phyloP scores from a whole-genome alignment of 2,329 filamentous ascomycete genomes.

The Exutisphaerella laricina region DNA sequence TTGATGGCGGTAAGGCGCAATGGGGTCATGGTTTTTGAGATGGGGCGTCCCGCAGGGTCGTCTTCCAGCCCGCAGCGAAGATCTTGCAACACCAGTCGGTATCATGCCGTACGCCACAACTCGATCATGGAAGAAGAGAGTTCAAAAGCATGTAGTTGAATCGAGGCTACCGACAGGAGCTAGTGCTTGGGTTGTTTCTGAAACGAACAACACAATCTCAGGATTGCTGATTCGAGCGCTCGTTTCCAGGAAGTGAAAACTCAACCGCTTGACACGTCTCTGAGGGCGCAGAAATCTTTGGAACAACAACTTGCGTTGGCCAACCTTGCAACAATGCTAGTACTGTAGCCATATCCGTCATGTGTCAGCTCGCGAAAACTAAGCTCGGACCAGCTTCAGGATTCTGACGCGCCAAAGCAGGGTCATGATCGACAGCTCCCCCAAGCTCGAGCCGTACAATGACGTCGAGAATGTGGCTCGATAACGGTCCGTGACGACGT shows the following conservation, averaged over 20 bases:
- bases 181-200: background rate
- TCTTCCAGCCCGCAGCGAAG: too few species aligned
- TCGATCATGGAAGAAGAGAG: background rate
- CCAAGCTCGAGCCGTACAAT: background rate
- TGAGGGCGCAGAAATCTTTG: too few species aligned
- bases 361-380: background rate
- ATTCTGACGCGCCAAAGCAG: too few species aligned
- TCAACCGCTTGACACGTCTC: too few species aligned
- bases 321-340: background rate
- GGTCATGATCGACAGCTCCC: slow-evolving; percentile 2
- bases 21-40: too few species aligned
- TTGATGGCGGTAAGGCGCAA: too few species aligned
- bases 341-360: background rate
- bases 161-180: background rate
- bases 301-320: background rate
- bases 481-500: background rate
- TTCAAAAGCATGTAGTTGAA: background rate
- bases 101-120: background rate
- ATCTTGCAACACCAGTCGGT: too few species aligned
- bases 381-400: background rate
- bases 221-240: background rate
- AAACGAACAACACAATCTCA: background rate
- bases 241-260: background rate
- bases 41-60: too few species aligned
- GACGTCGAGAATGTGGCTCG: slow-evolving; percentile 1